phyloP scores from a whole-genome alignment of 2,329 filamentous ascomycete genomes.

The Fusarium napiforme region DNA sequence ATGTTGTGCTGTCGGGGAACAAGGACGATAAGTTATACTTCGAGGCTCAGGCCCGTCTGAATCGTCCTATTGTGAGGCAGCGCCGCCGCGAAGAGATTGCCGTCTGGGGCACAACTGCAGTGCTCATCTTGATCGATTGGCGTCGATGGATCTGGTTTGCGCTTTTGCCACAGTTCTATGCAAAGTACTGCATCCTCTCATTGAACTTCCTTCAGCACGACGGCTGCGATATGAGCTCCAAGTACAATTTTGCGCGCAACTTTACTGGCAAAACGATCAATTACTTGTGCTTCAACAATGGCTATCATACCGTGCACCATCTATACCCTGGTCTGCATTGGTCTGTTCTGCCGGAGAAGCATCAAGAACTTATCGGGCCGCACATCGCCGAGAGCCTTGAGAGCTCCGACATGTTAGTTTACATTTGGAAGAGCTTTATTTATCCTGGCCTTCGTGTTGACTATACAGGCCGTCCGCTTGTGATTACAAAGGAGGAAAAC shows the following conservation, averaged over 20 bases:
- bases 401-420: not conserved
- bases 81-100: constrained; percentile 12
- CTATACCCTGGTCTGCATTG: constrained; percentile 14
- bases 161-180: constrained; percentile 9
- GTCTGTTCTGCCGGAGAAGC: constrained; percentile 14
- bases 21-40: constrained; percentile 22
- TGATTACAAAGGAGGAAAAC: constrained; percentile 16
- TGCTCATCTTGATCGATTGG: constrained; percentile 13
- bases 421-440: constrained; percentile 18
- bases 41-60: constrained; percentile 13
- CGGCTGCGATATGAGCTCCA: constrained; percentile 23
- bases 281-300: constrained; percentile 21
- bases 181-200: constrained; percentile 16
- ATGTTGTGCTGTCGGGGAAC: constrained; percentile 11
- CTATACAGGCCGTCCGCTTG: not conserved
- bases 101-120: constrained; percentile 3
- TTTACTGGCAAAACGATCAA: constrained; percentile 5
- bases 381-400: constrained; percentile 1
- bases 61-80: constrained; percentile 15
- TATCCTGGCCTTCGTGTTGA: constrained; percentile 12
- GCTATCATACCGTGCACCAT: constrained; percentile 22
- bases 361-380: constrained; percentile 5
- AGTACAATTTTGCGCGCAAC: constrained; percentile 22
- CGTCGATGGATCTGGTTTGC: constrained; percentile 27
- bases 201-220: constrained; percentile 24